These are phyloP conservation scores for Pythium dissotocum DNA, from an alignment of 352 stramenopile species.

Conservation along the genomic window DNA sequence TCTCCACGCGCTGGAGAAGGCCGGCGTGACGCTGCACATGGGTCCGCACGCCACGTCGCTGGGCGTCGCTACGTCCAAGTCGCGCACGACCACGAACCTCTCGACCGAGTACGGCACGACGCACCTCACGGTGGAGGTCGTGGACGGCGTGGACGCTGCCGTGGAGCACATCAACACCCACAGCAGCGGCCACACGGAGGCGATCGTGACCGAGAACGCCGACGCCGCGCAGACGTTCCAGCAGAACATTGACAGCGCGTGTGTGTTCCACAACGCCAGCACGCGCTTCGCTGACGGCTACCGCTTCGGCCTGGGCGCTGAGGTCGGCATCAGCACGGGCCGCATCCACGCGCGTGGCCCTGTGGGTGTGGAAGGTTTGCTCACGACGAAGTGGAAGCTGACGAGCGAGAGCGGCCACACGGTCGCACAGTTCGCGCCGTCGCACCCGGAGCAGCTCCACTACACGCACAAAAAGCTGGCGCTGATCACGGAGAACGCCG, in stretches of 20 bases:
- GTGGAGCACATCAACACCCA: constrained; percentile 96
- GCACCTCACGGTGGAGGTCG: constrained; percentile 94
- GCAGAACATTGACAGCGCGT: constrained; percentile 93
- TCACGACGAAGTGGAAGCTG: constrained; percentile 98
- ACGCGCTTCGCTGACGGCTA: constrained; percentile 96
- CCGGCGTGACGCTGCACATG: constrained; percentile 93
- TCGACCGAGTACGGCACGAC: constrained; percentile 96
- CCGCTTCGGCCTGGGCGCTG: constrained; percentile 96
- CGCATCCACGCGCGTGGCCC: constrained; percentile 96
- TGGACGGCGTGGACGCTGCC: constrained; percentile 86
- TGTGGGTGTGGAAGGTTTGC: constrained; percentile 95
- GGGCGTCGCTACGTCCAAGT: constrained; percentile 63
- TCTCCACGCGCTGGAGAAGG: constrained; percentile 81
- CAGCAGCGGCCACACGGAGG: constrained; percentile 97
- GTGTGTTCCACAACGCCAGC: constrained; percentile 98
- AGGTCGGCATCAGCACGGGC: constrained; percentile 98
- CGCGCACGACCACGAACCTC: constrained; percentile 72
- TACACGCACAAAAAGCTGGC: constrained; percentile 83
- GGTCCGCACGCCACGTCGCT: constrained; percentile 85
- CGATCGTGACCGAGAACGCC: constrained; percentile 94
- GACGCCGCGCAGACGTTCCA: constrained; percentile 72
- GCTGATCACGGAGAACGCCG: constrained; percentile 63
- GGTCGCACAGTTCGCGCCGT: constrained; percentile 59
- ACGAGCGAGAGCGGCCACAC: constrained; percentile 83
- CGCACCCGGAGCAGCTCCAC: constrained; percentile 40